These are phyloP conservation scores for Tulasnella sp. DNA, from an alignment of 768 basidiomycete genomes.

Conservation along the genomic window DNA sequence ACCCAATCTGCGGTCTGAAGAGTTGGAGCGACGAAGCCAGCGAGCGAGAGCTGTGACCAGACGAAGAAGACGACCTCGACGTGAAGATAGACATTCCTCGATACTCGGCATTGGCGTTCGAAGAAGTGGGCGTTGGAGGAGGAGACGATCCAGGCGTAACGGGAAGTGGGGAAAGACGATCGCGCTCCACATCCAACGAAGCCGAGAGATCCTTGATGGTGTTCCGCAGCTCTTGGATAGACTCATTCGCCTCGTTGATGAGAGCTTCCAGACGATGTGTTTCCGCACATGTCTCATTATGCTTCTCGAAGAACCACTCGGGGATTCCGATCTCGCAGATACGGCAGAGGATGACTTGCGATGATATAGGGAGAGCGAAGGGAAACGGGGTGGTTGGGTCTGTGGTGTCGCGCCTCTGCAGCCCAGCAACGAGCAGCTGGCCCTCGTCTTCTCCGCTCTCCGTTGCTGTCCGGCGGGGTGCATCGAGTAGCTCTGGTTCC, in stretches of 20 bases:
- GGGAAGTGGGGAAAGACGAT: background rate
- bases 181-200: conserved; percentile 33
- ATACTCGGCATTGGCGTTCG: conserved; percentile 55
- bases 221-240: conserved; percentile 72
- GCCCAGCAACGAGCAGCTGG: conserved; percentile 6
- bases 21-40: conserved; percentile 66
- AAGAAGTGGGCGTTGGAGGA: conserved; percentile 39
- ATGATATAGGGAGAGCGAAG: conserved; percentile 61
- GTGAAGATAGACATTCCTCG: conserved; percentile 81
- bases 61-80: conserved; percentile 1
- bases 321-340: conserved; percentile 96
- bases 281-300: conserved; percentile 97
- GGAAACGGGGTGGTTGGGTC: conserved; percentile 59
- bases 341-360: conserved; percentile 80
- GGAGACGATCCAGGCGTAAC: background rate
- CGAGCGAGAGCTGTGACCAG: background rate
- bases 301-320: conserved; percentile 99
- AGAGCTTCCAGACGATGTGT: conserved; percentile 93
- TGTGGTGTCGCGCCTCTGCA: conserved; percentile 17
- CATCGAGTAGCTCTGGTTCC: conserved; percentile 2
- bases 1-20: conserved; percentile 42
- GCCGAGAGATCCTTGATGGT: conserved; percentile 67
- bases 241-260: conserved; percentile 88
- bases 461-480: background rate
- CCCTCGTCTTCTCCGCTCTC: conserved; percentile 8